These are phyloP conservation scores for Neopestalotiopsis sp. DNA, from an alignment of 2,329 filamentous ascomycete species.

Conservation along the genomic window DNA sequence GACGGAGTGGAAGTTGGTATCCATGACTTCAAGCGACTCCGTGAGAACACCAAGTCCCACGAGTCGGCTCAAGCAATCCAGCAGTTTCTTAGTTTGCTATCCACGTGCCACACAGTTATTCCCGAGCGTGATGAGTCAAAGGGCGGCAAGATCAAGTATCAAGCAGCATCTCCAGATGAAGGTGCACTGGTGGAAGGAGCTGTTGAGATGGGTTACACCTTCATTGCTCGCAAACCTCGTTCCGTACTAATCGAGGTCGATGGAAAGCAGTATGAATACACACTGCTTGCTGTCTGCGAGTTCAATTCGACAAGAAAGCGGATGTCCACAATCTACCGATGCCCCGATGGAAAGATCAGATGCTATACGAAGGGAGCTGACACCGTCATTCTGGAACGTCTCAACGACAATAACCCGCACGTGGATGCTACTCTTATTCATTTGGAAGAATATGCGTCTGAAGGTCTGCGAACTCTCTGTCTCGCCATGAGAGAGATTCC, in stretches of 20 bases:
- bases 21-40: constrained; percentile 81
- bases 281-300: constrained; percentile 94
- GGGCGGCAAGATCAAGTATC: constrained; percentile 87
- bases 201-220: constrained; percentile 83
- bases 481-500: constrained; percentile 92
- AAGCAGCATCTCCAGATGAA: constrained; percentile 96
- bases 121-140: constrained; percentile 85
- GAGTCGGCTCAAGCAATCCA: constrained; percentile 61
- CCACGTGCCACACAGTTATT: constrained; percentile 97
- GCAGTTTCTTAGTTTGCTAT: constrained; percentile 85
- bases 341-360: constrained; percentile 92
- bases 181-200: constrained; percentile 96
- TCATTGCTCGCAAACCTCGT: constrained; percentile 87
- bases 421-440: constrained; percentile 91
- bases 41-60: constrained; percentile 69
- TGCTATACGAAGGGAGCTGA: constrained; percentile 97
- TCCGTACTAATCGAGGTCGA: constrained; percentile 83
- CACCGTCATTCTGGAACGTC: constrained; percentile 93
- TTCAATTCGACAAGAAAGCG: constrained; percentile 98
- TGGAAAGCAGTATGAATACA: constrained; percentile 79
- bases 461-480: constrained; percentile 93
- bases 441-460: constrained; percentile 97
- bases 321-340: constrained; percentile 97
- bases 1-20: constrained; percentile 81
- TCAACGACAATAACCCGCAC: constrained; percentile 82